phyloP scores from a whole-genome alignment of 73 alveolate genomes.

The Urostyla sp. region DNA sequence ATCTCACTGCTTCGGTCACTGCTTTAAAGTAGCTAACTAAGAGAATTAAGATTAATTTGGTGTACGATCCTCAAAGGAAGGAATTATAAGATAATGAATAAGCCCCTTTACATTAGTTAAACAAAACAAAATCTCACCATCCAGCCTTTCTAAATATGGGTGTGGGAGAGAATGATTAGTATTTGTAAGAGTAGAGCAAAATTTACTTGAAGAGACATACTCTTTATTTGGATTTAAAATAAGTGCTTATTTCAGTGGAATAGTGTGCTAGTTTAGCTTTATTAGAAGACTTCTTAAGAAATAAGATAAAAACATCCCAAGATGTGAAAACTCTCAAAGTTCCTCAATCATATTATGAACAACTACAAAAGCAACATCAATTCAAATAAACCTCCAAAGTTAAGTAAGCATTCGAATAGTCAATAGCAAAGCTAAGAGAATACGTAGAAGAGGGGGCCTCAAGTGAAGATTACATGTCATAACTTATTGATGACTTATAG shows the following conservation, averaged over 20 bases:
- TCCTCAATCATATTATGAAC: constrained; percentile 13
- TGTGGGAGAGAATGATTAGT: not conserved
- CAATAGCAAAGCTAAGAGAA: not conserved
- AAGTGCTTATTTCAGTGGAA: constrained; percentile 59
- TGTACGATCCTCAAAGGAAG: constrained; percentile 38
- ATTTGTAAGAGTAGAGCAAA: constrained; percentile 11
- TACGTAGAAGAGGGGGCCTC: not conserved
- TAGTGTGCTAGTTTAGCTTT: constrained; percentile 47
- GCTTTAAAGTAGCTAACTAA: constrained; percentile 37
- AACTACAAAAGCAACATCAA: not conserved
- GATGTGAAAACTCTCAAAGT: constrained; percentile 52
- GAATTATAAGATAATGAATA: not conserved
- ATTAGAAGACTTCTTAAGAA: constrained; percentile 58
- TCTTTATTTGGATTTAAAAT: constrained; percentile 38
- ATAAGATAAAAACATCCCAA: constrained; percentile 7
- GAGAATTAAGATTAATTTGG: constrained; percentile 19
- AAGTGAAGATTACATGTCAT: not conserved
- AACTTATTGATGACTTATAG: too few species aligned
- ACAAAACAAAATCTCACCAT: constrained; percentile 16
- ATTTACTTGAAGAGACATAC: constrained; percentile 49
- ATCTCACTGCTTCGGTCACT: constrained; percentile 32
- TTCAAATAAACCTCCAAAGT: not conserved
- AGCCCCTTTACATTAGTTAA: not conserved
- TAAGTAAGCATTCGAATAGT: not conserved
- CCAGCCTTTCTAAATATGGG: constrained; percentile 23